A percentile compares a stretch with the other conserved stretches of the same genome.
phyloP scores from a whole-genome alignment of 2,329 filamentous ascomycete genomes.

The Calonectria crousiana region DNA sequence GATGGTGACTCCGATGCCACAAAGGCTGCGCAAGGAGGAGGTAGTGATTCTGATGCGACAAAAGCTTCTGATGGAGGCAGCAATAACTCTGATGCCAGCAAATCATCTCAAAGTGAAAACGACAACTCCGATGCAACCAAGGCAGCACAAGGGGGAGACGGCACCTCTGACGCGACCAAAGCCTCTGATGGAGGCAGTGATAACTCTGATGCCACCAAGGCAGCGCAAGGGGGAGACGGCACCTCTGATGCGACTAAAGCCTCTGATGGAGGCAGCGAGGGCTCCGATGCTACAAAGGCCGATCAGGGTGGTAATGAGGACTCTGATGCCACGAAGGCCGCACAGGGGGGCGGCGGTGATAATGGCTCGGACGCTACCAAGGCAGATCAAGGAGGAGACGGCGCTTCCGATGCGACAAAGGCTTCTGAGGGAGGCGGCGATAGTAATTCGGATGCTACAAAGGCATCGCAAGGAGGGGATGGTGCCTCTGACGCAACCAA shows the following conservation, averaged over 20 bases:
- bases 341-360: neutral
- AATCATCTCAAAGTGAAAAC: neutral
- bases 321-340: neutral
- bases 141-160: neutral
- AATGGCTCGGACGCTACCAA: neutral
- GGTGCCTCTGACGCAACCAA: neutral
- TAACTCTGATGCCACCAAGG: neutral
- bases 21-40: neutral
- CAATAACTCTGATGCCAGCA: neutral
- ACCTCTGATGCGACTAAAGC: neutral
- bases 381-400: neutral
- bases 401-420: neutral
- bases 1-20: neutral
- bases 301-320: neutral
- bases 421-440: neutral
- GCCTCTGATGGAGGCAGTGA: neutral
- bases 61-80: neutral
- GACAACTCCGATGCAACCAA: neutral
- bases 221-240: neutral
- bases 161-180: neutral
- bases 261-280: neutral
- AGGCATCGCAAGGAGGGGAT: neutral
- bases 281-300: neutral
- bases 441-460: neutral
- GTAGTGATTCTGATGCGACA: neutral